Evolutionary conservation across 2,329 filamentous ascomycete genomes (phyloP).

Genomic region (Fusarium poae): DNA sequence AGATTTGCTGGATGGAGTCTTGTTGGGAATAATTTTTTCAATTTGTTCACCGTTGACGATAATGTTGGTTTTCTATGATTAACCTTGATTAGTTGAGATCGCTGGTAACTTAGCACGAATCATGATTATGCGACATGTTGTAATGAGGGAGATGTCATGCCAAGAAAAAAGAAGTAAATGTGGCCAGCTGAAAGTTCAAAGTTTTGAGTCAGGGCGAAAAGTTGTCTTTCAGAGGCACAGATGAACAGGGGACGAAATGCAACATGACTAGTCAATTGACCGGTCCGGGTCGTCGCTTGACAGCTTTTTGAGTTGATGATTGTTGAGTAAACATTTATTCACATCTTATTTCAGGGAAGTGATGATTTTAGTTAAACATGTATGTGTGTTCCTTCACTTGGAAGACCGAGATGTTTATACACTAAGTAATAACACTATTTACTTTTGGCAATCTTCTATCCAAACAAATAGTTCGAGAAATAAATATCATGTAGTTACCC

Average conservation of each 20-base stretch:
- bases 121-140: background rate
- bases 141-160: background rate
- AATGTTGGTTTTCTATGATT: background rate
- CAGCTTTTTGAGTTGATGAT: rapidly evolving
- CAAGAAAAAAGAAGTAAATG: background rate
- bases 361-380: too few relatives aligned
- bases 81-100: background rate
- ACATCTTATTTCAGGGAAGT: too few relatives aligned
- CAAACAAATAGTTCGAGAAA: too few relatives aligned
- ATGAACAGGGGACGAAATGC: too few relatives aligned
- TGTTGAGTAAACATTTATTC: too few relatives aligned
- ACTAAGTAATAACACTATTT: rapidly evolving
- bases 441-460: too few relatives aligned
- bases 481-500: background rate
- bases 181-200: background rate
- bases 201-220: background rate
- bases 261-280: rapidly evolving
- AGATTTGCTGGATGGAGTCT: background rate
- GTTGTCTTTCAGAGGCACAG: background rate
- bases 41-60: rapidly evolving
- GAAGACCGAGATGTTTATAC: rapidly evolving
- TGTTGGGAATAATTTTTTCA: rapidly evolving
- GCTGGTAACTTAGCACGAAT: background rate
- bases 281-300: background rate
- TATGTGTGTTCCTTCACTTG: rapidly evolving